Evolutionary conservation across 768 basidiomycete genomes (phyloP).

Genomic region (Rhizopogon vulgaris): DNA sequence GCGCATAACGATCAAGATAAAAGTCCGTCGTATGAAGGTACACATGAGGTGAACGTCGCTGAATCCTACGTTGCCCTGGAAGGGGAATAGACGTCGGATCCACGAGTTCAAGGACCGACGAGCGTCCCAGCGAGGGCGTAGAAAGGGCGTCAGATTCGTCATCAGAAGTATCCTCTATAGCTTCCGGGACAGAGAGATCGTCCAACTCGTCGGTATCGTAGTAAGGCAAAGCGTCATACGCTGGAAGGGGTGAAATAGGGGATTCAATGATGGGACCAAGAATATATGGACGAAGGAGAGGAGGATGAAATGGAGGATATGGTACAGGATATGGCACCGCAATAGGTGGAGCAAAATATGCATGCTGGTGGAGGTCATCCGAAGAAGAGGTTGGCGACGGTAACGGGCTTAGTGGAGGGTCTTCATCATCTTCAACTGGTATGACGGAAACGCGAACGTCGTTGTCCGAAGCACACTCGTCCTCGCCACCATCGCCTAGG

Average conservation of each 20-base stretch:
- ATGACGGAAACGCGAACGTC: conserved; percentile 42
- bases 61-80: conserved; percentile 43
- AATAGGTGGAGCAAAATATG: conserved; percentile 42
- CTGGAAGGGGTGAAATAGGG: conserved; percentile 30
- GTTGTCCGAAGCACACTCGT: conserved; percentile 43
- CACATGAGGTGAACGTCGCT: conserved; percentile 46
- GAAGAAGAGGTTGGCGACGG: conserved; percentile 72
- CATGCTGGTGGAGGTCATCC: conserved; percentile 59
- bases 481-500: conserved; percentile 66
- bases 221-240: conserved; percentile 56
- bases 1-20: conserved; percentile 59
- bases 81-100: conserved; percentile 48
- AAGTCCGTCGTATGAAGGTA: conserved; percentile 55
- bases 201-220: conserved; percentile 58
- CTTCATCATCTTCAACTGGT: conserved; percentile 58
- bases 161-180: conserved; percentile 80
- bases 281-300: conserved; percentile 48
- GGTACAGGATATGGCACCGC: conserved; percentile 56
- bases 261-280: conserved; percentile 38
- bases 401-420: conserved; percentile 49
- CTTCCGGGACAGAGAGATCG: conserved; percentile 67
- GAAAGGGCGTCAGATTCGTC: conserved; percentile 73
- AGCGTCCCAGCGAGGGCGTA: conserved; percentile 55
- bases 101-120: conserved; percentile 47
- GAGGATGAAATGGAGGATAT: conserved; percentile 58